Percentiles rank a stretch among this genome's conserved stretches.
phyloP scores from a whole-genome alignment of 768 basidiomycete species.

The Boletellus ananiceps region DNA sequence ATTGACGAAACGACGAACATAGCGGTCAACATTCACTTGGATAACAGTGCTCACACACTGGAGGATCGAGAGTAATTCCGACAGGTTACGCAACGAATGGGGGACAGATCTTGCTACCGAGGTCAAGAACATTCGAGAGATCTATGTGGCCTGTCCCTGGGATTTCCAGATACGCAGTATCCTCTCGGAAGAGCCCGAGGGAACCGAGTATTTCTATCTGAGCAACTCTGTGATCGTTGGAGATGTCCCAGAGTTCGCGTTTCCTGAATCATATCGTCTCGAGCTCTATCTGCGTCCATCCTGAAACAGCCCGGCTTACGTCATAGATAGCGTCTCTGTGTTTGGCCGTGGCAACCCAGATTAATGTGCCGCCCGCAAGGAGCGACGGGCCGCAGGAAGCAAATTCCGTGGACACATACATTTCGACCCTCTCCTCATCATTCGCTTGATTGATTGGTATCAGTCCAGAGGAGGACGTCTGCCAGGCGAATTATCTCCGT shows the following conservation, averaged over 20 bases:
- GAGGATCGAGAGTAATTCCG: too few relatives aligned
- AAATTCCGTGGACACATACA: conserved; percentile 14
- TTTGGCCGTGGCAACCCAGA: conserved; percentile 7
- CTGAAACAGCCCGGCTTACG: neutral
- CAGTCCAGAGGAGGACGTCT: too few relatives aligned
- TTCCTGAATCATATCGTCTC: conserved; percentile 16
- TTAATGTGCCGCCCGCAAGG: conserved; percentile 10
- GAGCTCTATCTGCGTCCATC: conserved; percentile 12
- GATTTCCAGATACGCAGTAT: neutral
- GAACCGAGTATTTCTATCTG: neutral
- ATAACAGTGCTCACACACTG: too few relatives aligned
- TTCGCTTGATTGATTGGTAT: neutral
- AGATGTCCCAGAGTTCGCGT: conserved; percentile 16
- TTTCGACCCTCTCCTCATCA: conserved; percentile 12
- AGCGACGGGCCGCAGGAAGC: conserved; percentile 9
- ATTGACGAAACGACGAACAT: conserved; percentile 1
- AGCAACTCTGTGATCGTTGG: conserved; percentile 9
- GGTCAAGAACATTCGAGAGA: too few relatives aligned
- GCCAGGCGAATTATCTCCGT: too few relatives aligned
- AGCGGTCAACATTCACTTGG: too few relatives aligned
- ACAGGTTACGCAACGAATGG: too few relatives aligned
- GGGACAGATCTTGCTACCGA: too few relatives aligned
- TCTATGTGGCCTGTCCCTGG: too few relatives aligned
- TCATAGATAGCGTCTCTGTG: conserved; percentile 16
- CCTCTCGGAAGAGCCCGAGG: neutral